Evolutionary conservation across 768 basidiomycete species (phyloP).

Genomic region (Podaxis mareebaensis): DNA sequence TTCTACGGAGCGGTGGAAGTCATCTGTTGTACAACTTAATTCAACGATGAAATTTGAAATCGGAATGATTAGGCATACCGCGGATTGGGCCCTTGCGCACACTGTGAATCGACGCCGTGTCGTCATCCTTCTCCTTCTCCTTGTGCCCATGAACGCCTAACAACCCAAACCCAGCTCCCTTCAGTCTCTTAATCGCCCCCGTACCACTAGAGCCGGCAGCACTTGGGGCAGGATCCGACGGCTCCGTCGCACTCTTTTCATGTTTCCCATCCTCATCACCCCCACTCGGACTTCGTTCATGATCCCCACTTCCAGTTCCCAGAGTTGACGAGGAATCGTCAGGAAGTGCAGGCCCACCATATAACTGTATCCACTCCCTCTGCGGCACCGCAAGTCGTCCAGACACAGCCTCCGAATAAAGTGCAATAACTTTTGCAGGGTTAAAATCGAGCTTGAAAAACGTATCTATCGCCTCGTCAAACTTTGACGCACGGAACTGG

Average conservation of each 20-base stretch:
- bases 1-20: constrained; percentile 75
- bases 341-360: constrained; percentile 65
- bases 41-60: neutral
- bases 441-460: constrained; percentile 89
- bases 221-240: constrained; percentile 27
- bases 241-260: constrained; percentile 29
- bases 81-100: constrained; percentile 34
- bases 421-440: constrained; percentile 89
- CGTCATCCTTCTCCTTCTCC: constrained; percentile 56
- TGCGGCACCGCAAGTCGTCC: constrained; percentile 73
- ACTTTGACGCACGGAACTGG: constrained; percentile 68
- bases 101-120: constrained; percentile 50
- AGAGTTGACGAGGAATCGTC: constrained; percentile 18
- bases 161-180: constrained; percentile 52
- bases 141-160: constrained; percentile 27
- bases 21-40: constrained; percentile 39
- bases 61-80: constrained; percentile 25
- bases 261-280: constrained; percentile 21
- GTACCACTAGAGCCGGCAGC: constrained; percentile 5
- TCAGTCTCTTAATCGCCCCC: constrained; percentile 40
- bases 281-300: constrained; percentile 13
- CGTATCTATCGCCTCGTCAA: constrained; percentile 78
- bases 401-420: constrained; percentile 81
- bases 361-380: constrained; percentile 78
- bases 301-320: constrained; percentile 7